phyloP scores from a whole-genome alignment of 768 basidiomycete genomes.

The Leucosporidium yakuticum region DNA sequence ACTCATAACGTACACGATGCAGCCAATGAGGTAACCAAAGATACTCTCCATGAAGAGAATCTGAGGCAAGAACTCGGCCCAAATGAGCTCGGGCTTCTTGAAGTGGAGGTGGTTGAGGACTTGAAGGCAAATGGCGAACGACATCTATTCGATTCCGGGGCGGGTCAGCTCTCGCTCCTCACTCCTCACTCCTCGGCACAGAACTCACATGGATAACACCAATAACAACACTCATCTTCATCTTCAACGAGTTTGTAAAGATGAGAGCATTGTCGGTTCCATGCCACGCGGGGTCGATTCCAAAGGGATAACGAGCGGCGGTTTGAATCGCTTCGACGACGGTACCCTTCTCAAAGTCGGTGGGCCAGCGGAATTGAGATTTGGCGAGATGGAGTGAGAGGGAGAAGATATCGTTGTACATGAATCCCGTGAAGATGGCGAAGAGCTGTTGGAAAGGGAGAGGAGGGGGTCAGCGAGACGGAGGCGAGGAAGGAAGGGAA shows the following conservation, averaged over 20 bases:
- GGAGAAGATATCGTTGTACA: slow-evolving; percentile 99
- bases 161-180: background rate
- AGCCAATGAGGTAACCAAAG: slow-evolving; percentile 56
- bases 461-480: background rate
- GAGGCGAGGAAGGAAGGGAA: background rate
- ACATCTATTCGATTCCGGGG: slow-evolving; percentile 62
- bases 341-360: slow-evolving; percentile 47
- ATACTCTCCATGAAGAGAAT: slow-evolving; percentile 96
- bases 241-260: slow-evolving; percentile 98
- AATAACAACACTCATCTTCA: slow-evolving; percentile 97
- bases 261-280: slow-evolving; percentile 82
- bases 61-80: slow-evolving; percentile 92
- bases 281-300: slow-evolving; percentile 92
- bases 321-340: slow-evolving; percentile 51
- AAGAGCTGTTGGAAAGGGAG: slow-evolving; percentile 7
- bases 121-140: slow-evolving; percentile 93
- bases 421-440: slow-evolving; percentile 72
- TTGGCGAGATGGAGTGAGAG: slow-evolving; percentile 74
- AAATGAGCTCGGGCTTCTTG: slow-evolving; percentile 78
- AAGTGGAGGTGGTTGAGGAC: slow-evolving; percentile 92
- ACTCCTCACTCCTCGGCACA: background rate
- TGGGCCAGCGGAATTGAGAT: slow-evolving; percentile 81
- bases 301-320: slow-evolving; percentile 79
- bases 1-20: slow-evolving; percentile 22
- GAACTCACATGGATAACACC: slow-evolving; percentile 86